A percentile compares a stretch with the other conserved stretches of the same genome.
phyloP scores from a whole-genome alignment of 2,329 filamentous ascomycete genomes.

The Colletotrichum endophyticum region DNA sequence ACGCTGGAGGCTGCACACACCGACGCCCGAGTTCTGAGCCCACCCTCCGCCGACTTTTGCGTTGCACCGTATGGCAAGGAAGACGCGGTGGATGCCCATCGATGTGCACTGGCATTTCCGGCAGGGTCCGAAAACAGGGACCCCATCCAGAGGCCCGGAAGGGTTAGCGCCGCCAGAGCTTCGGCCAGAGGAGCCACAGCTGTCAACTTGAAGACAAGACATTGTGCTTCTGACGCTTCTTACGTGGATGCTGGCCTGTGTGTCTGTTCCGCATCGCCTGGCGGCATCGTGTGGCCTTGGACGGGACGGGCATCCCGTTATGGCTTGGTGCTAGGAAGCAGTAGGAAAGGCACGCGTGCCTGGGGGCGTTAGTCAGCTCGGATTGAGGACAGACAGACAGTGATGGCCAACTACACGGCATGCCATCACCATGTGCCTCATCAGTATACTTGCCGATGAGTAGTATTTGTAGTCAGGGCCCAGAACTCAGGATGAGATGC shows the following conservation, averaged over 20 bases:
- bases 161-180: slow-evolving; percentile 2
- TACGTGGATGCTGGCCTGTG: neutral
- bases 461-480: neutral
- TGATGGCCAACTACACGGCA: neutral
- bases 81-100: neutral
- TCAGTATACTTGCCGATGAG: neutral
- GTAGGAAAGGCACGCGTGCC: neutral
- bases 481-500: neutral
- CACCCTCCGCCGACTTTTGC: neutral
- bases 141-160: neutral
- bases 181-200: neutral
- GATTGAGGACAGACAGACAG: neutral
- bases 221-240: neutral
- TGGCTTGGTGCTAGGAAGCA: neutral
- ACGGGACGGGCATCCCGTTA: neutral
- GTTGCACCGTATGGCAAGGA: neutral
- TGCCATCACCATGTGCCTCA: neutral
- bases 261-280: neutral
- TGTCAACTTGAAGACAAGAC: slow-evolving; percentile 12
- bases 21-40: neutral
- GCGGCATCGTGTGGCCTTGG: neutral
- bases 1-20: neutral
- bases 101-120: slow-evolving; percentile 10
- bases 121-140: slow-evolving; percentile 14
- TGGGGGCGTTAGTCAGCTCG: neutral